These are phyloP conservation scores for Diaporthe sp. DNA, from an alignment of 2,329 filamentous ascomycete species.

Conservation along the genomic window DNA sequence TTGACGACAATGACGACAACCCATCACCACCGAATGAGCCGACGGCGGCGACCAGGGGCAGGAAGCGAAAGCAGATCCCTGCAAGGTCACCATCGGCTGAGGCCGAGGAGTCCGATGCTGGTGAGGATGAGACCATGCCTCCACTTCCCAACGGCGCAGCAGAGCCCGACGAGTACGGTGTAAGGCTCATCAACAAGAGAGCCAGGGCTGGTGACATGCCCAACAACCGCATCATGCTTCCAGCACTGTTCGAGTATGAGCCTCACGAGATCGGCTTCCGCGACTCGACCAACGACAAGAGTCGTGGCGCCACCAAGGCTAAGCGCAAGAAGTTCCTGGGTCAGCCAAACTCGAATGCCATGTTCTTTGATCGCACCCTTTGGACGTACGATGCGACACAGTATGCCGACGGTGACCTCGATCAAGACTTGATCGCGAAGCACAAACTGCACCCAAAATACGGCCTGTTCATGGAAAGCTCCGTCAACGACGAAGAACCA, in stretches of 20 bases:
- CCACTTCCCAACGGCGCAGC: constrained; percentile 56
- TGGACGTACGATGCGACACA: constrained; percentile 66
- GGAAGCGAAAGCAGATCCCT: constrained; percentile 36
- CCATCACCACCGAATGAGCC: constrained; percentile 41
- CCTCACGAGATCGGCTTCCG: constrained; percentile 71
- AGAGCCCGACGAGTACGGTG: constrained; percentile 67
- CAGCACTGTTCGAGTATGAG: constrained; percentile 62
- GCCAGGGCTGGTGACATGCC: constrained; percentile 55
- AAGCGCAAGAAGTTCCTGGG: constrained; percentile 68
- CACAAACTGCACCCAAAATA: constrained; percentile 67
- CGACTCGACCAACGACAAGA: constrained; percentile 69
- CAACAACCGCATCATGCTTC: constrained; percentile 69
- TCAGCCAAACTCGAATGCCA: constrained; percentile 66
- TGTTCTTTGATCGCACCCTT: constrained; percentile 69
- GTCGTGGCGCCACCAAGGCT: constrained; percentile 65
- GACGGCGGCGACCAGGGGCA: constrained; percentile 33
- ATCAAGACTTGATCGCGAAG: constrained; percentile 63
- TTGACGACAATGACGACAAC: constrained; percentile 43
- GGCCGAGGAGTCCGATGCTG: constrained; percentile 38
- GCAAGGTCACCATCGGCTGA: constrained; percentile 23
- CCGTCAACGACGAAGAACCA: constrained; percentile 60
- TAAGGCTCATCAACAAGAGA: constrained; percentile 60
- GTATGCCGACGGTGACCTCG: constrained; percentile 64
- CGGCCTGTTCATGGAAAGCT: constrained; percentile 65
- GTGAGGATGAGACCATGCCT: constrained; percentile 40